Percentiles rank a stretch among this genome's conserved stretches.
phyloP scores from a whole-genome alignment of 2,329 filamentous ascomycete genomes.

The Aspergillus aculeatinus region DNA sequence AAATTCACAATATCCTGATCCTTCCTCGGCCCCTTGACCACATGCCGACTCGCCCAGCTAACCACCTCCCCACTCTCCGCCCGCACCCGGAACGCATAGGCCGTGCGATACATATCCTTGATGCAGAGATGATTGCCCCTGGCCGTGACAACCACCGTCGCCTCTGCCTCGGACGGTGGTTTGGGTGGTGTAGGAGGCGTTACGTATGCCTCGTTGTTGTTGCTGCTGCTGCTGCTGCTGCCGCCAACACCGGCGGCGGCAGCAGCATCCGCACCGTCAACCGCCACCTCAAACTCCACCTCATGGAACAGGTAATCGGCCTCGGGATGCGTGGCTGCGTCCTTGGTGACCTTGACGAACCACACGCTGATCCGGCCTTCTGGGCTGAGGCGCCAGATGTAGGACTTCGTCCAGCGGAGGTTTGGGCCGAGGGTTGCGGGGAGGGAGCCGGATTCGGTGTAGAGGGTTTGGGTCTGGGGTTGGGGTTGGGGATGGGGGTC shows the following conservation, averaged over 20 bases:
- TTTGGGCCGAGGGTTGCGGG: constrained; percentile 27
- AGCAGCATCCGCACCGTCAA: constrained; percentile 1
- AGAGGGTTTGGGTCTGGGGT: constrained; percentile 31
- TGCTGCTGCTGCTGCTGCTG: not conserved
- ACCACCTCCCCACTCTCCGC: constrained; percentile 33
- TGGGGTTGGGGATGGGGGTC: constrained; percentile 14
- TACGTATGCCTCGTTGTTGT: constrained; percentile 17
- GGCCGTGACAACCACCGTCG: constrained; percentile 36
- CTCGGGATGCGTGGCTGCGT: constrained; percentile 21
- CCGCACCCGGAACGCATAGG: constrained; percentile 43
- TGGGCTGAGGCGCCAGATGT: constrained; percentile 43
- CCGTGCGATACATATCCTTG: constrained; percentile 48
- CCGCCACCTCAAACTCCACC: constrained; percentile 32
- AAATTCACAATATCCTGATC: constrained; percentile 46
- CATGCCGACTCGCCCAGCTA: constrained; percentile 46
- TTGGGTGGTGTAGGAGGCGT: constrained; percentile 27
- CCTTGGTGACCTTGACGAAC: constrained; percentile 42
- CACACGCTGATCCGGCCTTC: constrained; percentile 41
- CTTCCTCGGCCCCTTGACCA: constrained; percentile 48
- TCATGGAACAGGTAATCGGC: constrained; percentile 49
- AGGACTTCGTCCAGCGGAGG: constrained; percentile 43
- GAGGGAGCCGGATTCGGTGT: constrained; percentile 46
- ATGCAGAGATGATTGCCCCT: constrained; percentile 47
- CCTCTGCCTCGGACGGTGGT: constrained; percentile 4
- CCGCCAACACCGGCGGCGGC: no score